Base-by-base conservation (phyloP, 2,329 filamentous ascomycete genomes). In the Cercospora zeae-maydis region DNA sequence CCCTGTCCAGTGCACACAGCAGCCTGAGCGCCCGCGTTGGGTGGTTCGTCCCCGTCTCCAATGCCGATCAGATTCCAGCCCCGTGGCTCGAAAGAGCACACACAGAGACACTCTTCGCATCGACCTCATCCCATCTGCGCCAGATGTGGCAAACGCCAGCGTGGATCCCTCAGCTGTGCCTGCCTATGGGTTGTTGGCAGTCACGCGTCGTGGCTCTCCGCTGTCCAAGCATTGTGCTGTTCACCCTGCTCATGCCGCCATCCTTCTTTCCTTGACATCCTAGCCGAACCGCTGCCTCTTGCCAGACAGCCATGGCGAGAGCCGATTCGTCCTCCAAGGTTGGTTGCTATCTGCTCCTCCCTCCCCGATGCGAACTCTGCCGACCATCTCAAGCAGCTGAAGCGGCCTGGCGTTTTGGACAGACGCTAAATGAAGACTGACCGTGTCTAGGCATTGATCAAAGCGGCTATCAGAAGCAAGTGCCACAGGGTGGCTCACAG, bases 401-500 rank as follows among this genome's bases (percentile, higher is more conserved):
- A 45, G 19, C 39, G 21, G 19, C 6, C 39, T 13, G 6, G 27
- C 3, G 10, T n/a, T 2, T 27, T 47, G 19, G 36, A 33, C 7
- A 14, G 19, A 19, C 27, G 16, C 16, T 21, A 49, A 6, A 33
- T 24, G 19, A 14, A 14, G n/a, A n/a, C 49, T 63, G 30, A 59
- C 51, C 13, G 16, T 31, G 19, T 33, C 51, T 37, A 64, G 62
- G 62, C 62, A 16, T 34, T 64, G 39, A 57, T 64, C 58, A 64
- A 64, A 53, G 62, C 62, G n/a, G 62, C 62, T 4, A 60, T 65
- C 19, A 56, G 63, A 60, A 63, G 47, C 37, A 59, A 56, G 55
- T 65, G 63, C 34, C 63, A 65, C 53, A 30, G 42, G 9, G n/a
- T 65, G 10, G 63, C 60, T 30, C 24, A 36, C 27, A 49, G 63